Evolutionary conservation across 2,329 filamentous ascomycete genomes (phyloP), one percentile per base, ranked within the genome.

Genomic region (Dendryphion nanum): DNA sequence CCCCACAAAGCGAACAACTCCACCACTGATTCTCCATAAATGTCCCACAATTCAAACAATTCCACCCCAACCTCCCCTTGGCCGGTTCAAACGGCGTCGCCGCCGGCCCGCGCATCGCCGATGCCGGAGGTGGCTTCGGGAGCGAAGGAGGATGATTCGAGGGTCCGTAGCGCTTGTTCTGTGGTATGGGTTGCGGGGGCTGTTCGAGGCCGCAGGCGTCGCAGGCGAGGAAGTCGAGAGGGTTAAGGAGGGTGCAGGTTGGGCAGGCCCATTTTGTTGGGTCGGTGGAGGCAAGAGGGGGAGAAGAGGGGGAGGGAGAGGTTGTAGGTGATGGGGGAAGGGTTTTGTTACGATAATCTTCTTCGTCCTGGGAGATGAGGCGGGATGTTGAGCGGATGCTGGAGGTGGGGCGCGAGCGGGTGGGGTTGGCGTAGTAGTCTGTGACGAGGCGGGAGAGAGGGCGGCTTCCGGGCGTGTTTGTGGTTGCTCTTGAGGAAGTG

Each of bases 21-120:
- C 79, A 83, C 78, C 79, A 83, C 49, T 78, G 65, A 15, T 70
- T 72, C 57, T 83, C 80, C 78, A 82, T 83, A 42, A 80, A 83
- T 1, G 74, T 72, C 5, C 77, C 76, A 43, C 81, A 84, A 5
- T 66, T 61, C 35, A 67, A 51, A 55, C 81, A 84, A 37, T 74
- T 67, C 81, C 81, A 83, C 1, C 78, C 79, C 15, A 81, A 51
- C 2, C 74, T 71, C 31, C 72, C 68, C 15, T 64, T 65, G n/a
- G 62, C 61, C 17, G 68, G 68, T 16, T 65, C 63, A 24, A 74
- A 71, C 3, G 68, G 63, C 2, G 64, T 63, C 4, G 59, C 57
- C 14, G 53, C 55, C 6, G 53, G 53, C 1, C 53, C 53, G 32
- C 61, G 46, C 6, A 64, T 32, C 3, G 45, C 43, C 2, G 50